Evolutionary conservation across 805 yeast species (phyloP).

Genomic region (Candida namnaoensis): DNA sequence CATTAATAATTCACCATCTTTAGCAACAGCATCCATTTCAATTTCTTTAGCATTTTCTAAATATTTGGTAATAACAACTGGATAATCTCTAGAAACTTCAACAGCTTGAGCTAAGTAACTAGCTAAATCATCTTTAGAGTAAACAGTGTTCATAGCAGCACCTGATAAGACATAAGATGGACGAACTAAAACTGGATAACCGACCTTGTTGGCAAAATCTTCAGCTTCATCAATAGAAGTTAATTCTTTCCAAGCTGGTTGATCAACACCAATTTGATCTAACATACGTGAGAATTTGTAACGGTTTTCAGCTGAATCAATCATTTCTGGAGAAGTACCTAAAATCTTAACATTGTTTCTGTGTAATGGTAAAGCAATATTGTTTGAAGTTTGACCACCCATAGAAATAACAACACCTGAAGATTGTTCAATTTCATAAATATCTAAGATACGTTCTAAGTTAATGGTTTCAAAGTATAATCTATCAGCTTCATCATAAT

Average conservation of each 20-base stretch:
- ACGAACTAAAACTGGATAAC: constrained; percentile 93
- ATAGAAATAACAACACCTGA: constrained; percentile 90
- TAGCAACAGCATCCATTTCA: constrained; percentile 98
- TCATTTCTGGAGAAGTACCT: constrained; percentile 98
- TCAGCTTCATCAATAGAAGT: constrained; percentile 92
- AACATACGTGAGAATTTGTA: constrained; percentile 96
- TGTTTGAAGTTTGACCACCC: constrained; percentile 99
- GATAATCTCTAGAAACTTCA: constrained; percentile 95
- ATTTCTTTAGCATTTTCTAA: constrained; percentile 96
- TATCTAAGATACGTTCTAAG: constrained; percentile 89
- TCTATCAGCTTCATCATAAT: constrained; percentile 96
- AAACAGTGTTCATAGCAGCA: constrained; percentile 98
- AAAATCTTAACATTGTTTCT: constrained; percentile 91
- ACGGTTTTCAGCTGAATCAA: constrained; percentile 96
- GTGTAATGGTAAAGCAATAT: constrained; percentile 86
- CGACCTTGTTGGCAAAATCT: constrained; percentile 79
- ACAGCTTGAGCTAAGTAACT: constrained; percentile 89
- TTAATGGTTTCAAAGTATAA: constrained; percentile 93
- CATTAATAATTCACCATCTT: constrained; percentile 88
- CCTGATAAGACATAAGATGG: constrained; percentile 97
- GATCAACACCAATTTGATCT: constrained; percentile 94
- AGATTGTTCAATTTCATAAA: constrained; percentile 85
- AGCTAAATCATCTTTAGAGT: constrained; percentile 81
- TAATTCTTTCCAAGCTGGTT: constrained; percentile 98
- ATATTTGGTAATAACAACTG: constrained; percentile 94